A percentile compares a stretch with the other conserved stretches of the same genome.
Evolutionary conservation across 75 land plant genomes (phyloP).

Genomic region (Larix kaempferi): DNA sequence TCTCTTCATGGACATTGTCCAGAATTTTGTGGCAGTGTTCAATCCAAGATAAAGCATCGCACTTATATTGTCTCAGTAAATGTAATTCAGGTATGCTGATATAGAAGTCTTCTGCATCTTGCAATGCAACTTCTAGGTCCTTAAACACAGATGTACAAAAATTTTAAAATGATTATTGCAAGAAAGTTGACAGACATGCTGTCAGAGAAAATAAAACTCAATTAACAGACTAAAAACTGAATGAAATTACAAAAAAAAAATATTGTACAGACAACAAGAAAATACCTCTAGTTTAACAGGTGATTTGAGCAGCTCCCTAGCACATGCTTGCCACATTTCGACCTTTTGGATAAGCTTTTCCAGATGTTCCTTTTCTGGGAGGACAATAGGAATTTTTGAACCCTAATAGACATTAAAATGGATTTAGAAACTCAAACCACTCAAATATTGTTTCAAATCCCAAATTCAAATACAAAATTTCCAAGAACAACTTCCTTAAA

Average conservation of each 20-base stretch:
- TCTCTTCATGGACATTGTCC: conserved; percentile 20
- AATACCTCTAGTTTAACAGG: conserved; percentile 41
- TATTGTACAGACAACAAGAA: neutral
- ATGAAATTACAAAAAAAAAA: neutral
- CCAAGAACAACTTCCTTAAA: no score
- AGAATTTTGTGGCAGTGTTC: conserved; percentile 22
- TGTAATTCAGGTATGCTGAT: conserved; percentile 44
- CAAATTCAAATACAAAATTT: neutral
- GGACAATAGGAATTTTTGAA: conserved; percentile 32
- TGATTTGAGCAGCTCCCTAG: conserved; percentile 29
- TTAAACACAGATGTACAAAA: conserved; percentile 14
- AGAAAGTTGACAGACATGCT: neutral
- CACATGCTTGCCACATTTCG: conserved; percentile 29
- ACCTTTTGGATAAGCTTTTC: conserved; percentile 23
- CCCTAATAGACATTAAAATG: conserved; percentile 21
- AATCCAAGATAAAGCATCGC: conserved; percentile 49
- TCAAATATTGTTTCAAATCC: neutral
- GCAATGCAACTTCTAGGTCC: conserved; percentile 44
- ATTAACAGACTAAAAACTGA: neutral
- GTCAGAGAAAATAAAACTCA: neutral
- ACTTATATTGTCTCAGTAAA: conserved; percentile 35
- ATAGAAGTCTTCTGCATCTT: conserved; percentile 20
- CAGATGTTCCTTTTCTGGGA: conserved; percentile 53
- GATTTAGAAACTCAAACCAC: neutral
- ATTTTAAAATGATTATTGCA: neutral